These are phyloP conservation scores for Prunus salicina DNA, from an alignment of 306 rosid species.

Conservation along the genomic window DNA sequence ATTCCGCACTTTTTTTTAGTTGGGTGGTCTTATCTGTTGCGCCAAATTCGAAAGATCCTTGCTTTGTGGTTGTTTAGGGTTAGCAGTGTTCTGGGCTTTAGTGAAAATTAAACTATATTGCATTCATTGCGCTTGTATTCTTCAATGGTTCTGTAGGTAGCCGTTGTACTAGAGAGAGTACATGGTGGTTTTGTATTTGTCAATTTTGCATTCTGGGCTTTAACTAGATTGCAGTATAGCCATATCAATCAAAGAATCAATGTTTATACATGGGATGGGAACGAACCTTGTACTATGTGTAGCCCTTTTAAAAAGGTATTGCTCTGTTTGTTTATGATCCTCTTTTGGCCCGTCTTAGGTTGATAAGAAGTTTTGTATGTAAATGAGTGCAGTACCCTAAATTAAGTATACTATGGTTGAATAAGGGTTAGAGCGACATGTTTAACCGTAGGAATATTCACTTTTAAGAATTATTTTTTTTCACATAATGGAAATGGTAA, in stretches of 20 bases:
- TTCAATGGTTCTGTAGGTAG: not conserved
- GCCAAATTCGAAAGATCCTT: not conserved
- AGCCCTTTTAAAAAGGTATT: not conserved
- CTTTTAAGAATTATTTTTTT: not conserved
- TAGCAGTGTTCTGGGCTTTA: not conserved
- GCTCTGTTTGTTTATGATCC: not conserved
- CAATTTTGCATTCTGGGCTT: not conserved
- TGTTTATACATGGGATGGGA: not conserved
- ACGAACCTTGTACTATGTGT: not conserved
- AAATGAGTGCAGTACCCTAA: not conserved
- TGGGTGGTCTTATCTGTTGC: not conserved
- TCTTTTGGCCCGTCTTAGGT: not conserved
- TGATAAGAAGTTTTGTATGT: not conserved
- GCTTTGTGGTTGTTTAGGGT: constrained; percentile 7
- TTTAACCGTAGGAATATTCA: not conserved
- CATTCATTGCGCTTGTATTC: not conserved
- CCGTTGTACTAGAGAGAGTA: not conserved
- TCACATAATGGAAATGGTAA: not conserved
- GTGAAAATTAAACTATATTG: not conserved
- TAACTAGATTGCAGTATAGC: not conserved
- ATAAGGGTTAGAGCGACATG: not conserved
- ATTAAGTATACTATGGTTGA: not conserved
- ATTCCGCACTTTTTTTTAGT: not conserved
- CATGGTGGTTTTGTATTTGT: not conserved
- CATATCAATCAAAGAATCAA: not conserved